Evolutionary conservation across 805 yeast genomes (phyloP).

Genomic region (Saccharomycopsis vini): DNA sequence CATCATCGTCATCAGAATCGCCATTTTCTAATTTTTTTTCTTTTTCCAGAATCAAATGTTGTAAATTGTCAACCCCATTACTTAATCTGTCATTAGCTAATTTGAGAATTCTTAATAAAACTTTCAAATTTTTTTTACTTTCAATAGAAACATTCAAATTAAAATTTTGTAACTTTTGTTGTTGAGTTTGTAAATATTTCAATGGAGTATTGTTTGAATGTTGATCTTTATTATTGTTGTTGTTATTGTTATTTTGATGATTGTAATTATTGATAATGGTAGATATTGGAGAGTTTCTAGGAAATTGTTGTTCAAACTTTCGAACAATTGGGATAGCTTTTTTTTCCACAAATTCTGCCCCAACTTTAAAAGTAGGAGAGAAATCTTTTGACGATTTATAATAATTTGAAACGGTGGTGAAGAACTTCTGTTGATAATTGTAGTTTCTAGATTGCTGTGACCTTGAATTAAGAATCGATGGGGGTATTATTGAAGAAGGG

Average conservation of each 20-base stretch:
- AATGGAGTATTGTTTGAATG: constrained; percentile 1
- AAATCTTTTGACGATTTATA: constrained; percentile 19
- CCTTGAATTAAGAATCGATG: not conserved
- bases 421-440: constrained; percentile 14
- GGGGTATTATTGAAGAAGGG: not conserved
- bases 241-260: too few species aligned
- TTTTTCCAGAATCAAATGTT: constrained; percentile 40
- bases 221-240: not conserved
- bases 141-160: constrained; percentile 45
- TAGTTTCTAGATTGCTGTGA: too few species aligned
- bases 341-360: constrained; percentile 19
- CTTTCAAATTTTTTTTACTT: constrained; percentile 64
- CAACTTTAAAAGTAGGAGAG: constrained; percentile 18
- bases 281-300: constrained; percentile 9
- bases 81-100: constrained; percentile 74
- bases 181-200: constrained; percentile 13
- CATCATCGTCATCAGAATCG: constrained; percentile 16
- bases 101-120: constrained; percentile 70
- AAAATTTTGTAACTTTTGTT: constrained; percentile 15
- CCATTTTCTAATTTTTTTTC: constrained; percentile 29
- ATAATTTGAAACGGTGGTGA: constrained; percentile 16
- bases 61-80: constrained; percentile 54
- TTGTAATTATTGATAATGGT: not conserved
- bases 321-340: constrained; percentile 18
- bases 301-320: constrained; percentile 12